Evolutionary conservation across 1,139 yeast species (phyloP).

Genomic region (Taphrina deformans): DNA sequence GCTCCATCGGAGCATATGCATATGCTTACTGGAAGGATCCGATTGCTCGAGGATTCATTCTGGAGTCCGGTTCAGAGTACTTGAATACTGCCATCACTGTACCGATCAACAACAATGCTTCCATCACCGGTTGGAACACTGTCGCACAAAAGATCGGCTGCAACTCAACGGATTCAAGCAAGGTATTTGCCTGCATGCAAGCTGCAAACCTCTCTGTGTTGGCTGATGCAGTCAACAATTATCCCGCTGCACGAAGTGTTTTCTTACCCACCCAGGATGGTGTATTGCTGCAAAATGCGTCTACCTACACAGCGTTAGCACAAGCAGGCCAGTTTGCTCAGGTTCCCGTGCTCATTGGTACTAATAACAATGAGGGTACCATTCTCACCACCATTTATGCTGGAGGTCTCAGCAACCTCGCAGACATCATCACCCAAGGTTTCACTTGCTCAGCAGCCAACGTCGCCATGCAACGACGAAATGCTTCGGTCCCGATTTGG

Average conservation of each 20-base stretch:
- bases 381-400: neutral
- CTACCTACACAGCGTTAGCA: neutral
- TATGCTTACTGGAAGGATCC: conserved; percentile 29
- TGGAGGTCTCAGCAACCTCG: neutral
- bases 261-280: conserved; percentile 26
- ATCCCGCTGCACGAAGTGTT: neutral
- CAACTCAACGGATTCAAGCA: neutral
- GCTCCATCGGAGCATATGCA: conserved; percentile 21
- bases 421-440: neutral
- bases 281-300: neutral
- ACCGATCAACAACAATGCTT: neutral
- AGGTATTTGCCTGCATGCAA: conserved; percentile 15
- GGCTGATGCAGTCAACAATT: conserved; percentile 8
- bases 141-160: conserved; percentile 18
- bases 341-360: conserved; percentile 19
- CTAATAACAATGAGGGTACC: conserved; percentile 28
- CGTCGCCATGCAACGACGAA: neutral
- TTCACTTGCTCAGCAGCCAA: conserved; percentile 22
- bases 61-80: conserved; percentile 26
- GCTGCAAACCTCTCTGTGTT: neutral
- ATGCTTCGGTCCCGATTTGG: conserved; percentile 18
- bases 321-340: conserved; percentile 14
- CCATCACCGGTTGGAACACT: conserved; percentile 8
- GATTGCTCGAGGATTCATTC: conserved; percentile 20
- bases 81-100: conserved; percentile 17